Conservation (phyloP, 2,329 filamentous ascomycete species). For the Grosmannia clavigera region DNA sequence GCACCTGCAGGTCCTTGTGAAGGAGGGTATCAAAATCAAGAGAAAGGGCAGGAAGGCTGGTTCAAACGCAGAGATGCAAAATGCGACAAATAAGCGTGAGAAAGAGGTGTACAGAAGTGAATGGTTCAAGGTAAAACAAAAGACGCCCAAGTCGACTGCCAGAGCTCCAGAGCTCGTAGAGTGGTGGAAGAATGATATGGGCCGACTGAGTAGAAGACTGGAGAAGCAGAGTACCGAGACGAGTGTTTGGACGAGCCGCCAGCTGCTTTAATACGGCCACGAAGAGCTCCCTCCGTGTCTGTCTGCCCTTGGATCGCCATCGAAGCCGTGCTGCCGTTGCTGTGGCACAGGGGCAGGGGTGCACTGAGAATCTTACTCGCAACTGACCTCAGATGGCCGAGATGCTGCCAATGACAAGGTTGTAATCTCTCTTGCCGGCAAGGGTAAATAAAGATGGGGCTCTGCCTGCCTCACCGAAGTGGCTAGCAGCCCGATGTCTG, state of each 20-base stretch:
- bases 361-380: background rate
- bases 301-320: background rate
- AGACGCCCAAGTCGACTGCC: background rate
- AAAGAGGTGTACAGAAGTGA: background rate
- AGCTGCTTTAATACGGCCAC: conserved; percentile 1
- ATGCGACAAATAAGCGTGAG: background rate
- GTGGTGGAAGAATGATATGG: conserved; percentile 5
- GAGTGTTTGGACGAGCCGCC: conserved; percentile 2
- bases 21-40: background rate
- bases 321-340: background rate
- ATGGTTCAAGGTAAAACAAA: background rate
- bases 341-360: background rate
- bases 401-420: background rate
- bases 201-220: background rate
- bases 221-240: background rate
- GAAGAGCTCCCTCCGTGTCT: background rate
- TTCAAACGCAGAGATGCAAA: background rate
- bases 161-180: conserved; percentile 11
- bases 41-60: background rate
- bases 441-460: background rate
- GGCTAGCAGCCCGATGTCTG: background rate
- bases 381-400: background rate
- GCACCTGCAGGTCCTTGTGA: background rate
- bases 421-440: background rate
- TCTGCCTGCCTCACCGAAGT: background rate